phyloP scores from a whole-genome alignment of 192 early-diverging fungal genomes.

The Umbelopsis sp. region DNA sequence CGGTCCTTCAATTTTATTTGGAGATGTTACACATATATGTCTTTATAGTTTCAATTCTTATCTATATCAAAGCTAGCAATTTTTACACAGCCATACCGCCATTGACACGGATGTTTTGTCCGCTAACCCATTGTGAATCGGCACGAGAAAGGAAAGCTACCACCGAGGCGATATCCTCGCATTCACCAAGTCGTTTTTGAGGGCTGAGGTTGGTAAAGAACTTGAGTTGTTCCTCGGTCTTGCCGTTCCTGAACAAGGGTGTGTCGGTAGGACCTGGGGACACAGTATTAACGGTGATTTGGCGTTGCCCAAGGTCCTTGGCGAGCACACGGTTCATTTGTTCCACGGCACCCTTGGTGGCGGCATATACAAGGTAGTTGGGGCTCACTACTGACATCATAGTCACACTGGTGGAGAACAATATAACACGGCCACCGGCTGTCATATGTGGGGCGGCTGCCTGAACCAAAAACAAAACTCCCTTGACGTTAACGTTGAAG shows the following conservation, averaged over 20 bases:
- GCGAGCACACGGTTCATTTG: constrained; percentile 47
- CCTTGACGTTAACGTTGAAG: constrained; percentile 38
- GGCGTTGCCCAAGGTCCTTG: constrained; percentile 67
- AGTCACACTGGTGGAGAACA: constrained; percentile 31
- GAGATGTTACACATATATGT: too few species aligned
- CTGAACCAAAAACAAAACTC: constrained; percentile 30
- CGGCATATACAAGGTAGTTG: constrained; percentile 24
- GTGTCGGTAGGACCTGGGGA: constrained; percentile 84
- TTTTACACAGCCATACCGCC: constrained; percentile 35
- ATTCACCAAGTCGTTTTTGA: constrained; percentile 18
- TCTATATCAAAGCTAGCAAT: too few species aligned
- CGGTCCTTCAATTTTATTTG: too few species aligned
- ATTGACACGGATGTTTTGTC: constrained; percentile 33
- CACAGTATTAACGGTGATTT: constrained; percentile 74
- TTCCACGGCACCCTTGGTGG: constrained; percentile 30
- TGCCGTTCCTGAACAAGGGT: constrained; percentile 55
- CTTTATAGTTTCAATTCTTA: too few species aligned
- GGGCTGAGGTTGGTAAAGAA: constrained; percentile 17
- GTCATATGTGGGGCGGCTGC: constrained; percentile 38
- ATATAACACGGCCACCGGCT: constrained; percentile 35
- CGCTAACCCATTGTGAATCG: constrained; percentile 32
- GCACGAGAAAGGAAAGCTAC: constrained; percentile 27
- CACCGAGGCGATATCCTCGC: constrained; percentile 9
- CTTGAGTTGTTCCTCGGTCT: constrained; percentile 33
- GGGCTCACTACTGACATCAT: constrained; percentile 2